Conservation (phyloP, 2,329 filamentous ascomycete genomes). For the Aspergillus ochraceus region DNA sequence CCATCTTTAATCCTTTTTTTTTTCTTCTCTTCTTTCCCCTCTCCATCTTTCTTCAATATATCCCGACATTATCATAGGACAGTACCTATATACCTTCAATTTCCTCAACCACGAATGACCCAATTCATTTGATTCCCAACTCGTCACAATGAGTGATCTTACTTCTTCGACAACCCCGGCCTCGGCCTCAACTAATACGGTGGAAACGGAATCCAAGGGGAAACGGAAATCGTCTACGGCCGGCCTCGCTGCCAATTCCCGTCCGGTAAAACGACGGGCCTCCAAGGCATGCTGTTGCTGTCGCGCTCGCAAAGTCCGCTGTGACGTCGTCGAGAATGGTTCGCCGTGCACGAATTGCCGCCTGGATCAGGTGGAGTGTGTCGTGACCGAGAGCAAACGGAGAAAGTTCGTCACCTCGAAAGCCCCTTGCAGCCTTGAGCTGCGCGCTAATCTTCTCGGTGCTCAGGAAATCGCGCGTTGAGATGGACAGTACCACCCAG, state of each 20-base stretch:
- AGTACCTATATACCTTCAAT: not conserved
- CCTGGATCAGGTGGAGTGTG: slow-evolving; percentile 51
- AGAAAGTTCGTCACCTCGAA: slow-evolving; percentile 51
- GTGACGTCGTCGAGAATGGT: slow-evolving; percentile 85
- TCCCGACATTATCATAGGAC: not conserved
- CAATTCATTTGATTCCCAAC: slow-evolving; percentile 15
- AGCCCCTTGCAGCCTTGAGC: slow-evolving; percentile 10
- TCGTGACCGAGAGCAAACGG: slow-evolving; percentile 77
- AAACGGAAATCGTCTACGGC: slow-evolving; percentile 61
- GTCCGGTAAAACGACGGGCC: slow-evolving; percentile 77
- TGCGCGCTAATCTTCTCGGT: slow-evolving; percentile 13
- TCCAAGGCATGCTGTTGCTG: slow-evolving; percentile 89
- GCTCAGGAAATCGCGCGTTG: slow-evolving; percentile 42
- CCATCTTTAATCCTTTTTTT: slow-evolving; percentile 3
- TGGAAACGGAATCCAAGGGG: slow-evolving; percentile 35
- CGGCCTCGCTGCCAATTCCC: slow-evolving; percentile 53
- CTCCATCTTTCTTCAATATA: not conserved
- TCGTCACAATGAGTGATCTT: slow-evolving; percentile 25
- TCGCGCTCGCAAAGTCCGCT: slow-evolving; percentile 84
- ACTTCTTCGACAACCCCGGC: slow-evolving; percentile 20
- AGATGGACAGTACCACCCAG: slow-evolving; percentile 36
- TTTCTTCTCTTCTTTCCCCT: not conserved
- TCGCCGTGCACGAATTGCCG: slow-evolving; percentile 86
- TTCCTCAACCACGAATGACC: slow-evolving; percentile 13
- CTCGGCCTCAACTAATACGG: slow-evolving; percentile 11